Evolutionary conservation across 495 filamentous ascomycete species (phyloP).

Genomic region (Aspergillus conjunctus): DNA sequence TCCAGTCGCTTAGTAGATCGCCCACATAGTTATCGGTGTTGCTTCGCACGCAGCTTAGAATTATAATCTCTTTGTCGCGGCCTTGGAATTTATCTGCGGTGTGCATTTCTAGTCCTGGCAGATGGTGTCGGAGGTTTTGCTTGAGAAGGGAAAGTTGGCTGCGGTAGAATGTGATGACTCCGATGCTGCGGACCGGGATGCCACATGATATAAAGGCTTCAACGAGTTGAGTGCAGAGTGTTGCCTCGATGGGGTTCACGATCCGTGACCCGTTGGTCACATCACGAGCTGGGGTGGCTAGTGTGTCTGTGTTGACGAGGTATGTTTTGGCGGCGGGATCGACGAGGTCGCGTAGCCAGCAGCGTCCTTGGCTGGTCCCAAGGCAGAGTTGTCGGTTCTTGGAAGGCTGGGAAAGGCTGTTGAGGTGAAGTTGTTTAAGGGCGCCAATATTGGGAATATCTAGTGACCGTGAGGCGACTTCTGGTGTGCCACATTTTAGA

Average conservation of each 20-base stretch:
- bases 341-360: constrained; percentile 84
- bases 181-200: constrained; percentile 74
- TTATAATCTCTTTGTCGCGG: constrained; percentile 87
- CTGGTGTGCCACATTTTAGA: constrained; percentile 82
- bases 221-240: constrained; percentile 75
- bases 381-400: constrained; percentile 52
- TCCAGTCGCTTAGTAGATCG: constrained; percentile 87
- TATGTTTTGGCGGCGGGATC: constrained; percentile 69
- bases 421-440: constrained; percentile 56
- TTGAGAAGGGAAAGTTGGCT: constrained; percentile 74
- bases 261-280: constrained; percentile 77
- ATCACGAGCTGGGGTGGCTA: constrained; percentile 66
- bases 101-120: constrained; percentile 80
- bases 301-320: constrained; percentile 84
- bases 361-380: constrained; percentile 51
- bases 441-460: constrained; percentile 59
- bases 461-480: constrained; percentile 67
- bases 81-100: constrained; percentile 97
- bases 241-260: constrained; percentile 78
- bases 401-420: constrained; percentile 34
- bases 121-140: constrained; percentile 53
- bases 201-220: constrained; percentile 73
- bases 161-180: constrained; percentile 98
- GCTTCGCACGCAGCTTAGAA: constrained; percentile 82
- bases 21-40: constrained; percentile 80